These are phyloP conservation scores for Saccharomycopsis fibuligera DNA, from an alignment of 805 yeast species.

Conservation along the genomic window DNA sequence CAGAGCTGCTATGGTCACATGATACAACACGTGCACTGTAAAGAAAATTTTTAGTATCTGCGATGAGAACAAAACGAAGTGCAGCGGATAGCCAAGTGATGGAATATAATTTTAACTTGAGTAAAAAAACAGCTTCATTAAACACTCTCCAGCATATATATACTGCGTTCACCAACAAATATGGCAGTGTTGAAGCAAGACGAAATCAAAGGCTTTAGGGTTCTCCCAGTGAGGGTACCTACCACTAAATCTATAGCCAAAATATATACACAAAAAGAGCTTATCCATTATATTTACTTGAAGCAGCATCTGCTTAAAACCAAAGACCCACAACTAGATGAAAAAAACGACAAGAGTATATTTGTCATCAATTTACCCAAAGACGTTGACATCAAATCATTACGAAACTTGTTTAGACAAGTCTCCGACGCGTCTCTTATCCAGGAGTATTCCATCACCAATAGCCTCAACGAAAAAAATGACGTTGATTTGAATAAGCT, in stretches of 20 bases:
- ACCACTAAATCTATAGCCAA: conserved; percentile 20
- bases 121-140: too few relatives aligned
- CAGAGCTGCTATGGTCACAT: too few relatives aligned
- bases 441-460: conserved; percentile 34
- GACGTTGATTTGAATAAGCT: conserved; percentile 16
- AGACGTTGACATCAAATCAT: conserved; percentile 36
- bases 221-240: conserved; percentile 43
- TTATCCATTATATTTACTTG: conserved; percentile 53
- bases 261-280: conserved; percentile 22
- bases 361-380: conserved; percentile 76
- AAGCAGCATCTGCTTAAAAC: conserved; percentile 48
- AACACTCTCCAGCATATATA: too few relatives aligned
- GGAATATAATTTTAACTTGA: too few relatives aligned
- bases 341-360: conserved; percentile 49
- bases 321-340: conserved; percentile 29
- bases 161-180: not conserved
- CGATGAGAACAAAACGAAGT: too few relatives aligned
- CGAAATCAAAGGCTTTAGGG: conserved; percentile 53
- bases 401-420: conserved; percentile 52
- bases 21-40: too few relatives aligned
- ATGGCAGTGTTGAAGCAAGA: conserved; percentile 18
- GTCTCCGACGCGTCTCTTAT: conserved; percentile 62
- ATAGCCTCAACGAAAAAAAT: not conserved
- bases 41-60: too few relatives aligned
- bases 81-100: too few relatives aligned